Evolutionary conservation across 768 basidiomycete genomes (phyloP).

Genomic region (Psilocybe subaeruginosa): DNA sequence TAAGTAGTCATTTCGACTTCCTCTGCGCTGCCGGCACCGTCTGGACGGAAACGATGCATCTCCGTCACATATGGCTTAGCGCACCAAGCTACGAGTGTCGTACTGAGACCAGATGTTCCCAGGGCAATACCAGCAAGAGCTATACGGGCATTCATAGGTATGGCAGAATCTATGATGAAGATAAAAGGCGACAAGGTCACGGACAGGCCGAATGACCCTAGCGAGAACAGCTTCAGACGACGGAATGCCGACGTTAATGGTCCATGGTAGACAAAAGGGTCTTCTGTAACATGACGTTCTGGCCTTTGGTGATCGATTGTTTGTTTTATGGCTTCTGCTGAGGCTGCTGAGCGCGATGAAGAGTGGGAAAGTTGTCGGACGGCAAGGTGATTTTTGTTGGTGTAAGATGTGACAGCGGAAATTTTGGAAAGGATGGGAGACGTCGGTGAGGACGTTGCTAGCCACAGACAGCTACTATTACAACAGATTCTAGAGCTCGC

Average conservation of each 20-base stretch:
- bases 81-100: slow-evolving; percentile 71
- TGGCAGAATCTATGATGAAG: slow-evolving; percentile 76
- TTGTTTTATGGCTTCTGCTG: slow-evolving; percentile 13
- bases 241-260: slow-evolving; percentile 76
- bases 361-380: slow-evolving; percentile 19
- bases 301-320: slow-evolving; percentile 7
- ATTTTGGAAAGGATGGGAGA: background rate
- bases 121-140: slow-evolving; percentile 73
- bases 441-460: background rate
- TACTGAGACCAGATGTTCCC: slow-evolving; percentile 73
- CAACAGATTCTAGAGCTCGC: background rate
- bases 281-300: slow-evolving; percentile 28
- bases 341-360: slow-evolving; percentile 8
- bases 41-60: slow-evolving; percentile 54
- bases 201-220: slow-evolving; percentile 75
- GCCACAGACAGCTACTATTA: background rate
- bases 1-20: slow-evolving; percentile 73
- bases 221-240: slow-evolving; percentile 80
- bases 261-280: slow-evolving; percentile 58
- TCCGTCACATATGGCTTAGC: slow-evolving; percentile 75
- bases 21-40: slow-evolving; percentile 45
- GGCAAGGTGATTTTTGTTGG: slow-evolving; percentile 5
- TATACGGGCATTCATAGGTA: slow-evolving; percentile 70
- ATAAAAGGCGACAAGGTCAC: slow-evolving; percentile 76
- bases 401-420: background rate